Evolutionary conservation across 2,329 filamentous ascomycete species (phyloP).

Genomic region (Pezicula radicicola): DNA sequence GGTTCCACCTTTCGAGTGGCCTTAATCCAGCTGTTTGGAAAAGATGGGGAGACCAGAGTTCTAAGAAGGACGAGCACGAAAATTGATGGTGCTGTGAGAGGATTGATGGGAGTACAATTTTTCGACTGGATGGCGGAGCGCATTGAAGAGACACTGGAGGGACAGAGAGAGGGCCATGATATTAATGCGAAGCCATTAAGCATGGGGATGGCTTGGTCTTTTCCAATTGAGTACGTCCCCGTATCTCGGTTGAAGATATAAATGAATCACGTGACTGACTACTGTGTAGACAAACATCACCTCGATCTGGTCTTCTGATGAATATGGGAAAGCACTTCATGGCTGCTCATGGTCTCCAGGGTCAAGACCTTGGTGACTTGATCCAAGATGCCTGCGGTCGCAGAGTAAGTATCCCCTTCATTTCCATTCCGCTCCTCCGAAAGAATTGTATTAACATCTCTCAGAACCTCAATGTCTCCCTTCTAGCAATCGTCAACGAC

Average conservation of each 20-base stretch:
- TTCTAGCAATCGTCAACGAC: slow-evolving; percentile 64
- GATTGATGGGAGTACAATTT: slow-evolving; percentile 55
- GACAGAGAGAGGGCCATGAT: slow-evolving; percentile 36
- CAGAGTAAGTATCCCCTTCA: slow-evolving; percentile 4
- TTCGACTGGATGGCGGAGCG: slow-evolving; percentile 67
- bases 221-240: slow-evolving; percentile 62
- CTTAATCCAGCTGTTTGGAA: slow-evolving; percentile 55
- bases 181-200: slow-evolving; percentile 40
- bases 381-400: slow-evolving; percentile 50
- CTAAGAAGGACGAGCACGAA: slow-evolving; percentile 52
- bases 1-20: slow-evolving; percentile 66
- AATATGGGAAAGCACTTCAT: slow-evolving; percentile 66
- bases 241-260: neutral
- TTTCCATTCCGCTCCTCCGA: neutral
- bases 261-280: slow-evolving; percentile 20
- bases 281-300: slow-evolving; percentile 57
- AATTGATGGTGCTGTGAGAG: slow-evolving; percentile 54
- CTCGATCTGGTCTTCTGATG: slow-evolving; percentile 55
- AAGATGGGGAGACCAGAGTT: slow-evolving; percentile 45
- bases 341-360: slow-evolving; percentile 54
- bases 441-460: slow-evolving; percentile 14
- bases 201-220: slow-evolving; percentile 66
- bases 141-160: slow-evolving; percentile 53
- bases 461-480: slow-evolving; percentile 49
- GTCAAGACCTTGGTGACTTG: slow-evolving; percentile 57